phyloP scores from a whole-genome alignment of 306 rosid species.

The Cucurbita maxima region DNA sequence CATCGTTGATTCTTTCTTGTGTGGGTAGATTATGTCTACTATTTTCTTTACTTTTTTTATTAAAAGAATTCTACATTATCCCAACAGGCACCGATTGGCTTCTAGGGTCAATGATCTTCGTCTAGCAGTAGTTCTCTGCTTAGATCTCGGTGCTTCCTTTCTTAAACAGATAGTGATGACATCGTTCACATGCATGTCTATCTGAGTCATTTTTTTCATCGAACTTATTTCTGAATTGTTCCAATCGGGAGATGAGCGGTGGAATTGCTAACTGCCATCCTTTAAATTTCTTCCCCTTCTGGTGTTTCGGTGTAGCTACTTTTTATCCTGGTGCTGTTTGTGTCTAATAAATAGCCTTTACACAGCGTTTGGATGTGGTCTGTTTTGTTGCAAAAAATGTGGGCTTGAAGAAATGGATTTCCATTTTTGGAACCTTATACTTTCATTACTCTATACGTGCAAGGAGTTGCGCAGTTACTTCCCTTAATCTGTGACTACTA shows the following conservation, averaged over 20 bases:
- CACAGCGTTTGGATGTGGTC: background rate
- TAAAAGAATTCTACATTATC: background rate
- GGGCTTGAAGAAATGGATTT: background rate
- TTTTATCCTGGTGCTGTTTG: conserved; percentile 7
- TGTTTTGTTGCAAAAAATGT: conserved; percentile 9
- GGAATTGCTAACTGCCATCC: conserved; percentile 2
- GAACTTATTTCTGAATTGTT: background rate
- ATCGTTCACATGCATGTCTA: background rate
- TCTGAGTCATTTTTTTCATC: background rate
- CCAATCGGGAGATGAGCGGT: background rate
- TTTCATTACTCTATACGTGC: conserved; percentile 1
- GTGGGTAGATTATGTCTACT: background rate
- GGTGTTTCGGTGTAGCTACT: conserved; percentile 1
- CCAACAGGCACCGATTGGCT: background rate
- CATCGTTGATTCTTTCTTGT: background rate
- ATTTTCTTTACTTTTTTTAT: background rate
- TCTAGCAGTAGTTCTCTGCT: background rate
- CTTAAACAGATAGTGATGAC: background rate
- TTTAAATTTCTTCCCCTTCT: conserved; percentile 5
- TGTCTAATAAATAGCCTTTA: background rate
- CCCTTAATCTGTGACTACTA: background rate
- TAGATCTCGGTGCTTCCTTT: conserved; percentile 20
- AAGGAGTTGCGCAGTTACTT: background rate
- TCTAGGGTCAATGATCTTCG: conserved; percentile 14
- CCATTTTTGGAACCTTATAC: conserved; percentile 2